Percentiles rank a stretch among this genome's conserved stretches.
Evolutionary conservation across 176 grass and related monocot genomes (phyloP).

Genomic region (Hordeum vulgare): MorexV3_pseudomolecules_assembly NC_058521.1:409605676-409606175

Average conservation of each 20-base stretch:
- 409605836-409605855: constrained; percentile 14
- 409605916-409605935: constrained; percentile 39
- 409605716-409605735: constrained; percentile 15
- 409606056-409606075: background rate
- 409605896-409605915: constrained; percentile 11
- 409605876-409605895: background rate
- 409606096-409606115: constrained; percentile 6
- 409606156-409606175: constrained; percentile 53
- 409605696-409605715: constrained; percentile 39
- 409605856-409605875: constrained; percentile 35
- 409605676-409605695: constrained; percentile 89
- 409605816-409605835: constrained; percentile 32
- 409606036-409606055: background rate
- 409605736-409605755: constrained; percentile 9
- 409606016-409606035: constrained; percentile 8
- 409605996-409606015: constrained; percentile 41
- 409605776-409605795: constrained; percentile 29
- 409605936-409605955: constrained; percentile 48
- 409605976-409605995: constrained; percentile 40
- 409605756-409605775: constrained; percentile 58
- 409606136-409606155: constrained; percentile 33
- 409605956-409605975: constrained; percentile 41
- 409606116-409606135: constrained; percentile 22
- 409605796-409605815: constrained; percentile 21
- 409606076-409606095: constrained; percentile 26